Evolutionary conservation across 2,329 filamentous ascomycete species (phyloP), one percentile per base, ranked within the genome.

Genomic region (Lecanicillium sp.): DNA sequence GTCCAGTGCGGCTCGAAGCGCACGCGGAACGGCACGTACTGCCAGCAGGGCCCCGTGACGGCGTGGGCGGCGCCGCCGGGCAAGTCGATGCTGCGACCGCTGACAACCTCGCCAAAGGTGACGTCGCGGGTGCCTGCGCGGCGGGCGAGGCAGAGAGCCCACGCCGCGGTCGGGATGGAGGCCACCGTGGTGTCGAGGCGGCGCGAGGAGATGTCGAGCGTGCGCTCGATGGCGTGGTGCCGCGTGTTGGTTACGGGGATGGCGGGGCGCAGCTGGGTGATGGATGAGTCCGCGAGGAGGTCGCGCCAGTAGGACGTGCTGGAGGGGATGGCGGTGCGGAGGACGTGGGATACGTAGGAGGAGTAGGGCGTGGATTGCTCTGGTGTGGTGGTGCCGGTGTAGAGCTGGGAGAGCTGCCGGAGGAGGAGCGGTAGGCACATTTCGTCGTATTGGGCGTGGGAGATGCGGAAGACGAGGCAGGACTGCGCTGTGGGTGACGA

Each of bases 401-500:
- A 60, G 5, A 80, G 61, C 0, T 68, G 65, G 3, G 72, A 73
- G 29, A 84, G 69, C 49, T 81, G 76, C 14, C 66, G 66, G 41
- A 83, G 69, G 15, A 83, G 68, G n/a, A 69, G 61, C 0, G 77
- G 73, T 8, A 84, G 66, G 46, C 74, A 83, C 17, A 84, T 77
- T 45, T 80, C 80, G 46, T 84, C 80, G 51, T 83, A 84, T 47
- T 84, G 79, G 1, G 79, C 75, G 54, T 84, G 80, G 0, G 79
- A 83, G 40, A 84, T 71, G 40, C 79, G 72, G 53, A 81, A 69
- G 42, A 73, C 60, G 12, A 83, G 70, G 34, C 60, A 66, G 25
- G 59, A 64, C 46, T 22, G 45, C 49, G 14, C 48, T 50, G 28
- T 52, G 35, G 42, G 44, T 44, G 14, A 45, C 48, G 29, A 51